Evolutionary conservation across 176 grass and related monocot species (phyloP), one percentile per base, ranked within the genome.

Genomic region (Oryza glaberrima): DNA sequence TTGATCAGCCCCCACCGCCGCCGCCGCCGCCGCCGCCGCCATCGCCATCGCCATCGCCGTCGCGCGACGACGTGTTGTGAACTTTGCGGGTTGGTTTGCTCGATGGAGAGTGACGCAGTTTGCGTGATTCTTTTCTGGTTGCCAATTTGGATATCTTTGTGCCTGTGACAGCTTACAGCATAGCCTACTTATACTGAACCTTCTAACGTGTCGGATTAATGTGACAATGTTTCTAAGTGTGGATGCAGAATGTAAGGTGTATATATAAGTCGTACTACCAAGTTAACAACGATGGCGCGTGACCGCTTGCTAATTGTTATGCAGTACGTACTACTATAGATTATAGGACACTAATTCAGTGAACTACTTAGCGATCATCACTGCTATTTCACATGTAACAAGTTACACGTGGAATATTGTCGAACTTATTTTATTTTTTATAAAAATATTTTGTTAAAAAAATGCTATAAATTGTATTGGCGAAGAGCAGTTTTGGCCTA

Each of bases 1-100:
- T 85, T 71, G 81, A 93, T 67, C 88, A 70, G 48, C 73, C 87
- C 1, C 64, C 86, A 7, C 51, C 83, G 68, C 26, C 41, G 13
- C 65, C 86, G 15, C 65, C 83, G 60, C n/a, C 41, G 25, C 35
- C 35, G 35, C 35, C 35, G 35, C 35, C 35, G 35, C 5, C 35
- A 36, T 36, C 35, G 35, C 35, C 35, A 3, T 30, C 30, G 30
- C 35, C 35, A 5, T 72, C 78, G 8, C 73, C 88, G n/a, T 51
- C 69, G 19, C 1, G n/a, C 58, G 25, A 16, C 12, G 12, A 80
- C 22, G 9, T 84, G 63, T 22, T 79, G 81, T 73, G 78, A 67
- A 9, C 14, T 80, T 30, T 80, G 40, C 70, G 5, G 5, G 9
- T 22, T 82, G 34, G 41, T n/a, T 58, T 69, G 13, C 16, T 43